A percentile compares a stretch with the other conserved stretches of the same genome.
phyloP scores from a whole-genome alignment of 169 alveolate genomes.

The Plasmodium knowlesi region DNA sequence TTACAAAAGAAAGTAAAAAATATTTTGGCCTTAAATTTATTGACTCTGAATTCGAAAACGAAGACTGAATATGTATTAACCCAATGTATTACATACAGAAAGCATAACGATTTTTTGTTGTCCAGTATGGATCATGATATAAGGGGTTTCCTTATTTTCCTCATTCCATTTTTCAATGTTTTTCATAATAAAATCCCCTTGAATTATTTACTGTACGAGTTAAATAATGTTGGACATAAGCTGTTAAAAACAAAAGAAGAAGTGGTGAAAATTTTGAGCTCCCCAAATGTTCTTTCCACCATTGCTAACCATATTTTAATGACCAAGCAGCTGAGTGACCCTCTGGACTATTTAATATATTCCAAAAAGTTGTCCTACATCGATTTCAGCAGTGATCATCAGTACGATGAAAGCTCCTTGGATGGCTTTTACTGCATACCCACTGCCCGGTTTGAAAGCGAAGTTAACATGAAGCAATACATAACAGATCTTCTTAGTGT shows the following conservation, averaged over 20 bases:
- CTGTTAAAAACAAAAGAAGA: slow-evolving; percentile 45
- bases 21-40: slow-evolving; percentile 47
- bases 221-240: slow-evolving; percentile 11
- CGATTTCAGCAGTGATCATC: slow-evolving; percentile 37
- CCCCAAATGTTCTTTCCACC: slow-evolving; percentile 20
- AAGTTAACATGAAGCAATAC: slow-evolving; percentile 20
- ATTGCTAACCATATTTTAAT: not conserved
- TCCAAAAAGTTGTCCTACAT: slow-evolving; percentile 48
- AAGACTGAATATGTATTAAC: slow-evolving; percentile 55
- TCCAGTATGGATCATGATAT: slow-evolving; percentile 50
- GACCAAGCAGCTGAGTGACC: slow-evolving; percentile 5
- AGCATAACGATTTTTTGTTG: slow-evolving; percentile 56
- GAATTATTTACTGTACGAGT: slow-evolving; percentile 21
- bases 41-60: slow-evolving; percentile 25
- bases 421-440: slow-evolving; percentile 54
- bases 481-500: slow-evolving; percentile 8
- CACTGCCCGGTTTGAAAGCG: slow-evolving; percentile 37
- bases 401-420: slow-evolving; percentile 31
- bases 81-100: slow-evolving; percentile 28
- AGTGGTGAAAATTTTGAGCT: slow-evolving; percentile 12
- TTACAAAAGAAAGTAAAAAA: slow-evolving; percentile 24
- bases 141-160: slow-evolving; percentile 49
- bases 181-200: slow-evolving; percentile 67
- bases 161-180: slow-evolving; percentile 39
- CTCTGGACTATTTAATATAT: slow-evolving; percentile 23